phyloP scores from a whole-genome alignment of 352 stramenopile species.

The Thraustochytrium sp. region DNA sequence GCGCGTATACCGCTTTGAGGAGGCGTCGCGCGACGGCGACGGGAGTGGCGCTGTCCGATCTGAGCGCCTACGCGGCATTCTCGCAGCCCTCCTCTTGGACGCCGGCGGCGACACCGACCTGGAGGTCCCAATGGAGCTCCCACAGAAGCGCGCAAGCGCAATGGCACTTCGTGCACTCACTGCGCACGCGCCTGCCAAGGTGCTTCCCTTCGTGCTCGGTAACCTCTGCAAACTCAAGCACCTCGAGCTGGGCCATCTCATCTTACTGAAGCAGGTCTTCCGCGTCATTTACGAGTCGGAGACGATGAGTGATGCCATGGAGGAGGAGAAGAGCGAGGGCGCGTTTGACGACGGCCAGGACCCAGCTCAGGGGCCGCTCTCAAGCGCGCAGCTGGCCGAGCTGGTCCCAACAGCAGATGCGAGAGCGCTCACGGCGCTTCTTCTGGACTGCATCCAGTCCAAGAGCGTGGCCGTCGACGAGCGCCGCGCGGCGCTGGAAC shows the following conservation, averaged over 20 bases:
- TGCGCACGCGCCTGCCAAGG: background rate
- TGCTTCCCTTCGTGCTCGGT: background rate
- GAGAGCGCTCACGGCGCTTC: background rate
- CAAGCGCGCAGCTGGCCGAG: background rate
- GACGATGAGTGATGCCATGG: background rate
- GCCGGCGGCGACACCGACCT: background rate
- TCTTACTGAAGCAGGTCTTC: conserved; percentile 7
- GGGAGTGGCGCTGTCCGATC: background rate
- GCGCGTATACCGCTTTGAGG: background rate
- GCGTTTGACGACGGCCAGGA: too few relatives aligned
- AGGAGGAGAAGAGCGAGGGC: too few relatives aligned
- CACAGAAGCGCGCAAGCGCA: background rate
- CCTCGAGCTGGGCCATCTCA: background rate
- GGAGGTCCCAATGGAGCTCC: background rate
- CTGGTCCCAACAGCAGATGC: background rate
- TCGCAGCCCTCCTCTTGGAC: background rate
- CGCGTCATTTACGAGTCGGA: background rate
- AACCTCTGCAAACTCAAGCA: background rate
- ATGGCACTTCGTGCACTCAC: background rate
- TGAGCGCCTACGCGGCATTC: background rate
- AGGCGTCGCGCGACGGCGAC: background rate
- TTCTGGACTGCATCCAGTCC: background rate
- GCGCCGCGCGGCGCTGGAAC: background rate
- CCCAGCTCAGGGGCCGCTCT: too few relatives aligned
- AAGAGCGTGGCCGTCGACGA: background rate